A percentile compares a stretch with the other conserved stretches of the same genome.
Evolutionary conservation across 2,329 filamentous ascomycete genomes (phyloP).

Genomic region (Lachnellula arida): DNA sequence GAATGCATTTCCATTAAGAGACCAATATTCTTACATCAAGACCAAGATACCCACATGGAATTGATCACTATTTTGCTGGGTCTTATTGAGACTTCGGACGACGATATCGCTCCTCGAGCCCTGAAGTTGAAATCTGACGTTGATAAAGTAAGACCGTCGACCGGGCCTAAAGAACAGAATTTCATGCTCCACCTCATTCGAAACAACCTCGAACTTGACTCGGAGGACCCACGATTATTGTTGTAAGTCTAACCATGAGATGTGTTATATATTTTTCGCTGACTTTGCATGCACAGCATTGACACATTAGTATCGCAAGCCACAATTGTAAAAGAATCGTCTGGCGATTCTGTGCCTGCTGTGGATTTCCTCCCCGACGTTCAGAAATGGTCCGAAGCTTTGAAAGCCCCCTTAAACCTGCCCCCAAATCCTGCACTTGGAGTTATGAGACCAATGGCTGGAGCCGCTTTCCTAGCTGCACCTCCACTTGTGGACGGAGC

Average conservation of each 20-base stretch:
- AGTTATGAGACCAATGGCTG: constrained; percentile 68
- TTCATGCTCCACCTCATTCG: constrained; percentile 50
- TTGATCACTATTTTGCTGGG: constrained; percentile 50
- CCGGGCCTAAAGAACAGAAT: constrained; percentile 23
- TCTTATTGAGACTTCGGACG: constrained; percentile 46
- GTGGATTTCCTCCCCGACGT: constrained; percentile 57
- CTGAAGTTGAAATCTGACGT: constrained; percentile 40
- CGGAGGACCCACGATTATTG: constrained; percentile 44
- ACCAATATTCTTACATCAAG: constrained; percentile 41
- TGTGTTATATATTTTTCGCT: not conserved
- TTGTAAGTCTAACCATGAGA: constrained; percentile 36
- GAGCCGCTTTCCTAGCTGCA: constrained; percentile 61
- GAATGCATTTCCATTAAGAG: constrained; percentile 44
- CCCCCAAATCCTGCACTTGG: constrained; percentile 60
- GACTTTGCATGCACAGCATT: constrained; percentile 36
- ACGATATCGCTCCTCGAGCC: constrained; percentile 25
- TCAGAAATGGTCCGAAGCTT: constrained; percentile 59
- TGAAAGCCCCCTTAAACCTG: constrained; percentile 50
- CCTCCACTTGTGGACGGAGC: constrained; percentile 23
- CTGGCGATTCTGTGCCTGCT: constrained; percentile 30
- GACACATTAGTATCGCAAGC: constrained; percentile 50
- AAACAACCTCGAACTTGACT: constrained; percentile 45
- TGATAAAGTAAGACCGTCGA: constrained; percentile 29
- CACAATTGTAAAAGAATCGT: constrained; percentile 35
- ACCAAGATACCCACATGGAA: constrained; percentile 44